A percentile compares a stretch with the other conserved stretches of the same genome.
phyloP scores from a whole-genome alignment of 2,329 filamentous ascomycete genomes.

The Xylaria sp. region DNA sequence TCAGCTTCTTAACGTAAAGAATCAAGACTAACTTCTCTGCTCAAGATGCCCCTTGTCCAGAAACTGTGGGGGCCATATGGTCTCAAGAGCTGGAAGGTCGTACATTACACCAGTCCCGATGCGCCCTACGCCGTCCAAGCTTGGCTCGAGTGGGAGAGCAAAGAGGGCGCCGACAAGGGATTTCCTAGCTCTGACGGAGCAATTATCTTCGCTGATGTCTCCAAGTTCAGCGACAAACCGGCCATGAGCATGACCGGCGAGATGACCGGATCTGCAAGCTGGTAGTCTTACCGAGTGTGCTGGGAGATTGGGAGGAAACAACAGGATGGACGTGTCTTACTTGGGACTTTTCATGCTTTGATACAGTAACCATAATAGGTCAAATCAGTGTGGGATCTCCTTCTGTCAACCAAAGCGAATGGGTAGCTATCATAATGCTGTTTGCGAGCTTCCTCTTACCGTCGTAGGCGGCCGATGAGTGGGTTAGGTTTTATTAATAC shows the following conservation, averaged over 20 bases:
- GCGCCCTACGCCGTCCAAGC: slow-evolving; percentile 46
- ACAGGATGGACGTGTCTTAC: background rate
- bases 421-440: background rate
- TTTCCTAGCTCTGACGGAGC: slow-evolving; percentile 26
- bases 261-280: slow-evolving; percentile 20
- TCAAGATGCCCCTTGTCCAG: slow-evolving; percentile 54
- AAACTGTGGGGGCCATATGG: slow-evolving; percentile 54
- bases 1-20: background rate
- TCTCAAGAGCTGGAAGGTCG: slow-evolving; percentile 52
- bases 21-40: background rate
- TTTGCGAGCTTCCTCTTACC: background rate
- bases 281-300: background rate
- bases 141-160: slow-evolving; percentile 48
- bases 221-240: slow-evolving; percentile 48
- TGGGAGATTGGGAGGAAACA: background rate
- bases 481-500: background rate
- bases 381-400: background rate
- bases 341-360: background rate
- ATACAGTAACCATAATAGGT: background rate
- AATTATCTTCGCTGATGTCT: slow-evolving; percentile 48
- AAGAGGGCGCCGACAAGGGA: slow-evolving; percentile 42
- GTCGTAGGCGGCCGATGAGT: background rate
- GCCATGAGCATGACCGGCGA: slow-evolving; percentile 36
- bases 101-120: slow-evolving; percentile 43
- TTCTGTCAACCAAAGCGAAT: background rate